Percentiles rank a stretch among this genome's conserved stretches.
Conservation (phyloP, 495 filamentous ascomycete species). For the Tuber brumale region DNA sequence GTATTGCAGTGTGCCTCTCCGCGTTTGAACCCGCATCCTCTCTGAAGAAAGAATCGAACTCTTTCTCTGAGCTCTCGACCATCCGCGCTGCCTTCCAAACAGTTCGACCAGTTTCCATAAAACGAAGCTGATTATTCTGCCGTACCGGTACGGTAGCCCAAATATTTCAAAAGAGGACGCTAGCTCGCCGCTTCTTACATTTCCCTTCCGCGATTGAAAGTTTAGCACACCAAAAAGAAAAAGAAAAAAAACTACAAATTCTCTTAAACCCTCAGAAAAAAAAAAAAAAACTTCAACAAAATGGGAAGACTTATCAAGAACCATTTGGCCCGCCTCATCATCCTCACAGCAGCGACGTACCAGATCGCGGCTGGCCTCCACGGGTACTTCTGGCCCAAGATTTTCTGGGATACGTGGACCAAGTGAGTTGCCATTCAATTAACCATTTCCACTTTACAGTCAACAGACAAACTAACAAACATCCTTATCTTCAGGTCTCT, state of each 20-base stretch:
- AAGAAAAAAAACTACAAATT: conserved; percentile 6
- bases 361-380: conserved; percentile 78
- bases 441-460: not conserved
- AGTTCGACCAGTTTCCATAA: not conserved
- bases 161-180: not conserved
- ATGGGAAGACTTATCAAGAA: conserved; percentile 99
- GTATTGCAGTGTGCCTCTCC: conserved; percentile 21
- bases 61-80: conserved; percentile 6
- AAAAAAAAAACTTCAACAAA: conserved; percentile 37
- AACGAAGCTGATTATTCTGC: not conserved
- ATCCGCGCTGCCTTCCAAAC: conserved; percentile 2
- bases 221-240: not conserved
- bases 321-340: conserved; percentile 91
- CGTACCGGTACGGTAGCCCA: not conserved
- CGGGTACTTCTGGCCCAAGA: conserved; percentile 97
- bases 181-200: conserved; percentile 1
- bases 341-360: conserved; percentile 76
- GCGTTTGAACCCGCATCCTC: not conserved
- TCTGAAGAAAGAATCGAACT: conserved; percentile 24
- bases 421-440: conserved; percentile 45
- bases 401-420: conserved; percentile 96
- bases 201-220: not conserved
- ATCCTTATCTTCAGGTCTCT: conserved; percentile 51
- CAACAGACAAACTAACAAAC: conserved; percentile 16
- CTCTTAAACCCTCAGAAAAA: conserved; percentile 5